Evolutionary conservation across 768 basidiomycete species (phyloP), one percentile per base, ranked within the genome.

Genomic region (Solioccasus polychromus): DNA sequence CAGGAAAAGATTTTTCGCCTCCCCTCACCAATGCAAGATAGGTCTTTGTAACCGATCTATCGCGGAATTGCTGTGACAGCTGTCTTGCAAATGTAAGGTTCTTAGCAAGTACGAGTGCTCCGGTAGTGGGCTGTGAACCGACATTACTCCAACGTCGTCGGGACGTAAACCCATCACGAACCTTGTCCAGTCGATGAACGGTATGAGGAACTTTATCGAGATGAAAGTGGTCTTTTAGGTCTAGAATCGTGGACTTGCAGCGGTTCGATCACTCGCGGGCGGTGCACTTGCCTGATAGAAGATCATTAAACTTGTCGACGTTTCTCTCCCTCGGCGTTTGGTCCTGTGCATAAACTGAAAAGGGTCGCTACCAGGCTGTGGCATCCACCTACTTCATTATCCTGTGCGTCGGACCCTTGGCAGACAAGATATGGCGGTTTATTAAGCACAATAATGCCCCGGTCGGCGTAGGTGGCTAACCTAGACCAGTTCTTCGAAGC

Each of bases 151-250:
- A 25, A 29, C 18, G n/a, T 10, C 3, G n/a, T 34, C 5, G 32
- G 30, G 5, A 19, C 23, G 15, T 12, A 40, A 20, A 43, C 32
- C 14, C 8, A 35, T 19, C 14, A 51, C 60, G 14, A 20, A 80
- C 85, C 70, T 82, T 83, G 67, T 86, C 84, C 5, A 87, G 71
- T 12, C 85, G 75, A 57, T 87, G 85, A 18, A 85, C 75, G 6
- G 77, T 67, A 42, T 68, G 68, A 7, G 77, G 81, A n/a, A 62
- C 47, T 20, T 44, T 52, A 14, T 58, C 53, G 38, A 76, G 55
- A 12, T 57, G 51, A 39, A 77, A 61, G 39, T 57, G 53, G 19
- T 53, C 37, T 28, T 60, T 55, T 29, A 65, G 48, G 37, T 72
- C 60, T 66, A 52, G 51, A 52, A 19, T 32, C 18, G 34, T 24